Base-by-base conservation (phyloP, 1,284 basidiomycete species). In the Wallemia ichthyophaga region DNA sequence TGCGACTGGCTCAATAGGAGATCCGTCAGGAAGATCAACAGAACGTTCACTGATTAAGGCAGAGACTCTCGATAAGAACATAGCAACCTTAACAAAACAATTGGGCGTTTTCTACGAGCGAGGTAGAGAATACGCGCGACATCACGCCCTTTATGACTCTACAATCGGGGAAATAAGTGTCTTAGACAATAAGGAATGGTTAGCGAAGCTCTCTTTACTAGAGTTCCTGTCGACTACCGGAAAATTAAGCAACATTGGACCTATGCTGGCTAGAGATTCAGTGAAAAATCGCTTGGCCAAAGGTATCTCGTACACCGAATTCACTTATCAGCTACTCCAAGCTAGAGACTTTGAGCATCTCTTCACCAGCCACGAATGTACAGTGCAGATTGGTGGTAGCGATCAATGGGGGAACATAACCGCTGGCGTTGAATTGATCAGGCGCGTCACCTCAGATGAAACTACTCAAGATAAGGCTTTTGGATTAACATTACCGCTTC, bases 341-440 rank as follows among this genome's bases (percentile, higher is more conserved):
- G 94, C 88, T 1, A 85, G 88, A 70, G 94, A 99, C 70, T 99
- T 95, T 70, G 77, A 81, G 62, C 73, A 81, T 62, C 75, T 99
- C 1, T 75, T 91, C 70, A 72, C 73, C 62, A 69, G 74, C 26
- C 73, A 78, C 58, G 73, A 72, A 0, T 96, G 92, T 69, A 79
- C 79, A 1, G 76, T 96, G 55, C 94, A 99, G 70, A 71, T 98
- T 53, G 94, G 94, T 57, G 94, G 94, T 1, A 88, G 85, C 0
- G 94, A 99, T 69, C 94, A 99, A 69, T 91, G 91, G 81, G 92
- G 94, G n/a, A 98, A 98, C 68, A 95, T 98, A 62, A 73, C 88
- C 23, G 84, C 86, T 7, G 91, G 91, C 2, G 75, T 94, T 28
- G 87, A 95, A 60, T 75, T 95, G 55, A 89, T 95, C 64, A 76